Base-by-base conservation (phyloP, 768 basidiomycete genomes). In the button mushroom (Agaricus bisporus) region DNA sequence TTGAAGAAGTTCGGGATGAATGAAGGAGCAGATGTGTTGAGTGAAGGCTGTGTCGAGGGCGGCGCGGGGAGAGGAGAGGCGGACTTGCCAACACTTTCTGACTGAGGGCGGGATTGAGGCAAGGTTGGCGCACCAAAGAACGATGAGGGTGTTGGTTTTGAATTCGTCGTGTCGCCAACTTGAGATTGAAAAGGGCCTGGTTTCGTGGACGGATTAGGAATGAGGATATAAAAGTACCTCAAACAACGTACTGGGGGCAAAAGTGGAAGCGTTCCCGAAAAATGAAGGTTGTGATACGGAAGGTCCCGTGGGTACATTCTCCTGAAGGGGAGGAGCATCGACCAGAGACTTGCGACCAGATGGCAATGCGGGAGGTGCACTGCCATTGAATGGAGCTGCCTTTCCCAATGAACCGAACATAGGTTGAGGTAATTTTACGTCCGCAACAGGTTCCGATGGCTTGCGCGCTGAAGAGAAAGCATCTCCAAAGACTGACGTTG, bases 401-500 rank as follows among this genome's bases (percentile, higher is more conserved):
- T 49, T 41, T 28, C 25, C 39, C 17, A 44, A 8, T 12, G 48
- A 26, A 7, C 10, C 20, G 44, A 45, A 28, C 26, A 41, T 11
- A 32, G 48, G 17, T 41, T 51, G 55, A 8, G 38, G 41, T 18
- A n/a, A n/a, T n/a, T n/a, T n/a, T n/a, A n/a, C n/a, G n/a, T n/a
- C n/a, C n/a, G n/a, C n/a, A n/a, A n/a, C n/a, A n/a, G 59, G 39
- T 20, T 61, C 42, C 4, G 61, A 18, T 1, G 67, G 56, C 38
- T 58, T 58, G 18, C 68, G 51, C 17, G 59, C 39, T 6, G 62
- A 35, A 17, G 59, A 54, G 36, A 59, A 58, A 41, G 60, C 59
- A 38, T 37, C 49, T 1, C 59, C 56, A 54, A 68, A 67, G 5
- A 63, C 63, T 2, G 64, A 65, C 7, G 48, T 60, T 8, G 63